phyloP scores from a whole-genome alignment of 2,329 filamentous ascomycete species.

The Fusarium brevicatenulatum region DNA sequence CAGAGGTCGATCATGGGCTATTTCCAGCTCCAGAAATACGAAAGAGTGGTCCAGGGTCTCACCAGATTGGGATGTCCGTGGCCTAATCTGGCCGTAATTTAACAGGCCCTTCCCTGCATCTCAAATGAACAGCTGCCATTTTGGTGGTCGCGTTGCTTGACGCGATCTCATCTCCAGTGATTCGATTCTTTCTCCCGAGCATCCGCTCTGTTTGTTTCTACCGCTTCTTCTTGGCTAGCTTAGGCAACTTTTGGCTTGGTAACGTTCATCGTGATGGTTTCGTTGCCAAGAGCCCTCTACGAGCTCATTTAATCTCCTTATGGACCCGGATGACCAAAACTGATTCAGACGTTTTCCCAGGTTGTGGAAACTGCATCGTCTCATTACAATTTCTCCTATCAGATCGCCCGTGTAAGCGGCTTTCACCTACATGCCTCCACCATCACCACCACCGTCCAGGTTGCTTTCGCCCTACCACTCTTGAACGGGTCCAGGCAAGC shows the following conservation, averaged over 20 bases:
- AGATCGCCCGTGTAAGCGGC: conserved; percentile 6
- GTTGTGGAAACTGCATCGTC: conserved; percentile 14
- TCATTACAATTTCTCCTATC: conserved; percentile 13
- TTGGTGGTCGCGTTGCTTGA: conserved; percentile 17
- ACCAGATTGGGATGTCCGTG: conserved; percentile 34
- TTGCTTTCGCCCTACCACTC: conserved; percentile 24
- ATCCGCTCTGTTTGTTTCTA: conserved; percentile 32
- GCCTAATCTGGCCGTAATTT: conserved; percentile 32
- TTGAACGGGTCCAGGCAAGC: conserved; percentile 7
- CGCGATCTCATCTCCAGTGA: conserved; percentile 16
- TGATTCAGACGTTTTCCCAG: not conserved
- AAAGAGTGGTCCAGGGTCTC: conserved; percentile 22
- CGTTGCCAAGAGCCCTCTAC: conserved; percentile 12
- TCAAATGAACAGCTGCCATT: conserved; percentile 13
- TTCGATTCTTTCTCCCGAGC: not conserved
- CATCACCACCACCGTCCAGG: conserved; percentile 25
- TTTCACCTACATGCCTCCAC: conserved; percentile 20
- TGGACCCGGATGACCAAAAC: conserved; percentile 6
- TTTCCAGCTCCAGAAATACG: conserved; percentile 23
- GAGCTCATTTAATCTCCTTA: conserved; percentile 18
- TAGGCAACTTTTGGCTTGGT: conserved; percentile 1
- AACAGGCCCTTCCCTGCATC: conserved; percentile 33
- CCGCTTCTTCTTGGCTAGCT: conserved; percentile 26
- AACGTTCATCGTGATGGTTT: conserved; percentile 1
- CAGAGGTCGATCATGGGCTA: conserved; percentile 18